Base-by-base conservation (phyloP, 257 asterid species). In the Plantago major region DNA sequence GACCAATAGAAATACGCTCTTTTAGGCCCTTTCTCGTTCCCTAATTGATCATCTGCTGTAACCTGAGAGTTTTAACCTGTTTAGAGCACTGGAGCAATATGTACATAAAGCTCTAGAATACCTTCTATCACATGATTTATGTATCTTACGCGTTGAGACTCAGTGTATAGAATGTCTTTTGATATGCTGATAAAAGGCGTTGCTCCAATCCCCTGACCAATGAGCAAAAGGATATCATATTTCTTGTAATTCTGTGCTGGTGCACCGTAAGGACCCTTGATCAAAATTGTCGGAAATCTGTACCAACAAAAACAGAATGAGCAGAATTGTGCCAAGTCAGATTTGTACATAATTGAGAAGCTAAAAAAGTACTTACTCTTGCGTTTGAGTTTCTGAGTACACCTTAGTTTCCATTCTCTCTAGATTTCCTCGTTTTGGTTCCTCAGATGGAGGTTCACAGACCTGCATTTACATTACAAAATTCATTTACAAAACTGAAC, bases 1-100 rank as follows among this genome's bases (percentile, higher is more conserved):
- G 89, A 89, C 98, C 98, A 92, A 45, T 88, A 86, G 62, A 92
- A 92, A 67, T 88, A 92, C 11, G 95, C 98, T 78, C 95, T 78
- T 10, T 75, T 71, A 0, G 90, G 97, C 18, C 84, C 79, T 55
- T 28, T 80, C 50, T 55, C 78, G 1, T 57, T 71, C 10, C 66
- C 60, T 6, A 65, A 14, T 42, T 30, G 9, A 54, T 12, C 73
- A 17, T 65, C 71, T 60, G 42, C 14, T 47, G 47, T 26, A 40
- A n/a, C 79, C 89, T 79, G 74, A 65, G 46, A 46, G 44, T 66
- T 33, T 33, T 16, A 48, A 46, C 67, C 54, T 46, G 18, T 46
- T 33, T 66, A 58, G 11, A 43, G 26, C 40, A 33, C 40, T 33
- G 40, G 40, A 33, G 8, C 40, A n/a, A 4, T 7, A 38, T 51